phyloP scores from a whole-genome alignment of 768 basidiomycete species.

The Filobasidium floriforme region DNA sequence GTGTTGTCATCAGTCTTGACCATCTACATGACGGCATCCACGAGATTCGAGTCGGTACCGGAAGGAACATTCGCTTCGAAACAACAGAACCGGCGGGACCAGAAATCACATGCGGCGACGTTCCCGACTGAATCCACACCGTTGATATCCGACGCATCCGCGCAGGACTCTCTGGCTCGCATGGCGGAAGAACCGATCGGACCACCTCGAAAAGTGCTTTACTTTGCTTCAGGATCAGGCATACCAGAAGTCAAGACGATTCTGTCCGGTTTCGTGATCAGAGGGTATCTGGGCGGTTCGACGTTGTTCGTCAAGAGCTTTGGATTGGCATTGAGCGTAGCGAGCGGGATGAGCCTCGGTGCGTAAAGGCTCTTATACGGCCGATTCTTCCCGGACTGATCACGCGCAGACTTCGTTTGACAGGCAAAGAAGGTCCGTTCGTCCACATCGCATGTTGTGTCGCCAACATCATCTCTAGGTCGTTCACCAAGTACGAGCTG shows the following conservation, averaged over 20 bases:
- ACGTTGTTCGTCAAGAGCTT: conserved; percentile 83
- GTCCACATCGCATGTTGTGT: conserved; percentile 90
- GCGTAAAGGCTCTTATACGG: conserved; percentile 27
- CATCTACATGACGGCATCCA: conserved; percentile 76
- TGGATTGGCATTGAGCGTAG: conserved; percentile 81
- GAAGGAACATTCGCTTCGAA: conserved; percentile 28
- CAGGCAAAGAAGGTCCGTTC: conserved; percentile 77
- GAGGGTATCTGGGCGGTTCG: conserved; percentile 87
- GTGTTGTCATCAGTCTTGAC: conserved; percentile 69
- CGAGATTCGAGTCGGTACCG: conserved; percentile 45
- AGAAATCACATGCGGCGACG: background rate
- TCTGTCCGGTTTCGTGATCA: conserved; percentile 77
- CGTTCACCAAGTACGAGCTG: conserved; percentile 79
- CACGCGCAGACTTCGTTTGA: too few relatives aligned
- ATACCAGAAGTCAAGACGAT: conserved; percentile 82
- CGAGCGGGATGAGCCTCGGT: conserved; percentile 81
- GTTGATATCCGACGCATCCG: conserved; percentile 4
- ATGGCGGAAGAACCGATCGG: background rate
- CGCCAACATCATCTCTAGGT: conserved; percentile 84
- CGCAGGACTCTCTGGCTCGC: conserved; percentile 42
- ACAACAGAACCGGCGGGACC: conserved; percentile 1
- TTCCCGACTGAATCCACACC: background rate
- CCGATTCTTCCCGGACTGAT: too few relatives aligned
- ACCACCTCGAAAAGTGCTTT: conserved; percentile 51
- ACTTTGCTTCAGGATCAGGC: conserved; percentile 90